Base-by-base conservation (phyloP, 306 rosid genomes). In the Sicyos edulis region DNA sequence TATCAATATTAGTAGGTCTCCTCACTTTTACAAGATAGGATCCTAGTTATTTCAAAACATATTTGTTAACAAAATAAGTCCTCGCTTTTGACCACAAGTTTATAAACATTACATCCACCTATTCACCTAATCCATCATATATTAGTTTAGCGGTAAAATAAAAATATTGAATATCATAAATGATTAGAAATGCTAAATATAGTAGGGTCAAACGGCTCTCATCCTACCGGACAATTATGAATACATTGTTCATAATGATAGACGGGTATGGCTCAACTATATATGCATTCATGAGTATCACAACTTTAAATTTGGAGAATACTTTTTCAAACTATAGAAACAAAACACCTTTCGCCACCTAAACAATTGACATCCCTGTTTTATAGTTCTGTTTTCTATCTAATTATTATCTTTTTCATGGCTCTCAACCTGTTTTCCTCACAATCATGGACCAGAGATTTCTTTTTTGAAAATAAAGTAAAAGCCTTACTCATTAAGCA, bases 391-490 rank as follows among this genome's bases (percentile, higher is more conserved):
- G n/a, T 12, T 19, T 65, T 29, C 22, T 10, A 40, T 63, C 52
- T 63, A 22, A 17, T 11, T 15, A 9, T 62, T 62, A 6, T 14
- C 15, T 21, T 17, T 20, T 7, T 2, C 40, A 4, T 10, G 2
- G 8, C 40, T 58, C 34, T 58, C 0, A 44, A 10, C 54, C 2
- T 15, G 7, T 12, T 47, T 45, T 67, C 3, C 56, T 44, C 19
- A 47, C 40, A 67, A 67, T 47, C 56, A 67, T 45, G 13, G 5
- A 12, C 55, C 13, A 67, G 72, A 20, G 56, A 67, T 67, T 47
- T 45, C 40, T 24, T 66, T 21, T 26, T 65, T 45, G 6, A 19
- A 67, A 45, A 12, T 13, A 47, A 67, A 3, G 56, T 24, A 67
- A 47, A 67, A 67, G 72, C 21, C 56, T 8, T 45, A 4, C 72